Percentiles rank a stretch among this genome's conserved stretches.
phyloP scores from a whole-genome alignment of 352 stramenopile genomes.

The Globisporangium abappressorium region DNA sequence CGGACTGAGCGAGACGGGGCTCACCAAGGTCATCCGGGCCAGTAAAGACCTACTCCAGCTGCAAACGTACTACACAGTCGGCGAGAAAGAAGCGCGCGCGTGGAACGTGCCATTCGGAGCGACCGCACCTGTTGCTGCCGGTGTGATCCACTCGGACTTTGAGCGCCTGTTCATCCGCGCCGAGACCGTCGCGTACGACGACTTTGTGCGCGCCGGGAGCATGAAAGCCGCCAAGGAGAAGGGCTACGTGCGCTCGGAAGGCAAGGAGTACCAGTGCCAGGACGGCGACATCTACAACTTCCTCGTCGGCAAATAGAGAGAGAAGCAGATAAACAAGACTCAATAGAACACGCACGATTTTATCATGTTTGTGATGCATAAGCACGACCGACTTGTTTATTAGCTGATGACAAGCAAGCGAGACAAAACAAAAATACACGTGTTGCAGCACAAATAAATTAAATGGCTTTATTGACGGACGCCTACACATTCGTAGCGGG shows the following conservation, averaged over 20 bases:
- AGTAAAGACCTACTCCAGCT: constrained; percentile 94
- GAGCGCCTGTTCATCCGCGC: constrained; percentile 84
- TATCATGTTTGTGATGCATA: not conserved
- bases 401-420: no score
- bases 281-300: constrained; percentile 99
- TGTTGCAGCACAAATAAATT: no score
- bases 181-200: constrained; percentile 96
- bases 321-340: not conserved
- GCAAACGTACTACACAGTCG: constrained; percentile 97
- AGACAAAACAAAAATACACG: no score
- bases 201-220: constrained; percentile 91
- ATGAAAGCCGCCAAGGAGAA: constrained; percentile 94
- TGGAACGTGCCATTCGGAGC: constrained; percentile 82
- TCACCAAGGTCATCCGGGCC: constrained; percentile 83
- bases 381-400: no score
- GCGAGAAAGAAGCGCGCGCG: constrained; percentile 76
- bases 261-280: constrained; percentile 98
- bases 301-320: constrained; percentile 68
- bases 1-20: constrained; percentile 66
- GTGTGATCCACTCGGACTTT: constrained; percentile 89
- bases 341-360: not conserved
- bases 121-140: constrained; percentile 65
- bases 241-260: constrained; percentile 93
- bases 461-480: not conserved
- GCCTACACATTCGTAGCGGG: not conserved